Evolutionary conservation across 176 grass and related monocot genomes (phyloP).

Genomic region (Ananas comosus): DNA sequence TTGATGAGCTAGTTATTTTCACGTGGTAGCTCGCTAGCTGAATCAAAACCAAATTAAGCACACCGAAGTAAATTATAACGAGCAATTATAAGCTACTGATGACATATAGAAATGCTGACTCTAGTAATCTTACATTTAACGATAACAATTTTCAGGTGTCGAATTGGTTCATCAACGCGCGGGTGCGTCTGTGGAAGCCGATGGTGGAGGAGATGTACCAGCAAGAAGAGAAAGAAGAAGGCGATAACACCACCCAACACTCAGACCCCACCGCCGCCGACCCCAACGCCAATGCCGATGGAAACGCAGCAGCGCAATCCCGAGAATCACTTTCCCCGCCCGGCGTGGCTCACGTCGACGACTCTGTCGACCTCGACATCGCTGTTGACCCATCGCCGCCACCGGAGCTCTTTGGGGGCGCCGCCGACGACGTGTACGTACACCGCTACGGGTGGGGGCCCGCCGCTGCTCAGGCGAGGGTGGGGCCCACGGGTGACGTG

Average conservation of each 20-base stretch:
- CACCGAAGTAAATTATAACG: no score
- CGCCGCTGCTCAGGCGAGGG: slow-evolving; percentile 24
- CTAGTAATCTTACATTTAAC: neutral
- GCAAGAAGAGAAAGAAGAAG: slow-evolving; percentile 52
- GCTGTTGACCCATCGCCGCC: slow-evolving; percentile 47
- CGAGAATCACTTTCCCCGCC: slow-evolving; percentile 7
- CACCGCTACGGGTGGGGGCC: slow-evolving; percentile 47
- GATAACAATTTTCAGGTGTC: slow-evolving; percentile 44
- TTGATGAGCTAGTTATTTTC: no score
- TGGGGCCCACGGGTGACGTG: slow-evolving; percentile 79
- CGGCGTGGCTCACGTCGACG: neutral
- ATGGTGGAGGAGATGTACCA: slow-evolving; percentile 99
- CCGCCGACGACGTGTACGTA: slow-evolving; percentile 37
- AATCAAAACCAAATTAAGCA: no score
- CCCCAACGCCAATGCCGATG: slow-evolving; percentile 3
- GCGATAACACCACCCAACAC: slow-evolving; percentile 25
- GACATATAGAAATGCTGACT: no score
- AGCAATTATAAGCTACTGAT: no score
- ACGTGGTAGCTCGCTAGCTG: no score
- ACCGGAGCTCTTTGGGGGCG: slow-evolving; percentile 46
- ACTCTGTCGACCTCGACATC: slow-evolving; percentile 25
- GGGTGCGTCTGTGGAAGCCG: slow-evolving; percentile 96
- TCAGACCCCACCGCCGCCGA: slow-evolving; percentile 34
- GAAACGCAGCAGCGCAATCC: neutral
- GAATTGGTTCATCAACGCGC: slow-evolving; percentile 99